A percentile compares a stretch with the other conserved stretches of the same genome.
Conservation (phyloP, 345 rosid species). For the Brassica nigra region DNA sequence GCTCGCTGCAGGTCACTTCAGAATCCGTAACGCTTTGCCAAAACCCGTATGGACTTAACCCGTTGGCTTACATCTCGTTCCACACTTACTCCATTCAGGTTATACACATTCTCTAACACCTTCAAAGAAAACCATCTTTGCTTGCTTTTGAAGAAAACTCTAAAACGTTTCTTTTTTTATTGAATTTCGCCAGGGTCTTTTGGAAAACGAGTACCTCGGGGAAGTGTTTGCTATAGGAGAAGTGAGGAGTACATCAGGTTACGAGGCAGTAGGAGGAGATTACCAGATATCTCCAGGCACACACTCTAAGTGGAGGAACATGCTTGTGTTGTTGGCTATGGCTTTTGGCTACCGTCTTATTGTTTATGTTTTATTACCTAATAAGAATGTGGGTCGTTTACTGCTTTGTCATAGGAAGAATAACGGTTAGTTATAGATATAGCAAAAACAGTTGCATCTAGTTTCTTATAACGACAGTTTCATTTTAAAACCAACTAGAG, state of each 20-base stretch:
- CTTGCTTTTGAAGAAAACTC: neutral
- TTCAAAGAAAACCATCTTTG: conserved; percentile 1
- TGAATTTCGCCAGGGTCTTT: conserved; percentile 59
- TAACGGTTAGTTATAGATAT: conserved; percentile 28
- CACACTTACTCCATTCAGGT: conserved; percentile 93
- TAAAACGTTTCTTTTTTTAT: neutral
- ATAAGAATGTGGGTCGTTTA: conserved; percentile 22
- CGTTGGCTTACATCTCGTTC: conserved; percentile 78
- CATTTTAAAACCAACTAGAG: neutral
- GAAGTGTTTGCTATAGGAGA: conserved; percentile 86
- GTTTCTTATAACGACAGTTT: neutral
- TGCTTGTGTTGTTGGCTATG: conserved; percentile 78
- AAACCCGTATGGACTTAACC: conserved; percentile 89
- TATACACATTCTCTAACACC: conserved; percentile 29
- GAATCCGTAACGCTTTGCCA: conserved; percentile 83
- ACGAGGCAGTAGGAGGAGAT: conserved; percentile 65
- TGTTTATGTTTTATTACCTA: conserved; percentile 59
- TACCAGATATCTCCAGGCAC: conserved; percentile 76
- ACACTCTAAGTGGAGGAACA: conserved; percentile 84
- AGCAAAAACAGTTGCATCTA: neutral
- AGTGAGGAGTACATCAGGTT: conserved; percentile 86
- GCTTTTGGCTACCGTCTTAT: conserved; percentile 72
- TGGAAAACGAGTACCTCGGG: conserved; percentile 92
- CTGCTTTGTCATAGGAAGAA: conserved; percentile 24
- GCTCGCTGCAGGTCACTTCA: conserved; percentile 90